Evolutionary conservation across 192 early-diverging fungal genomes (phyloP).

Genomic region (Podila epicladia): DNA sequence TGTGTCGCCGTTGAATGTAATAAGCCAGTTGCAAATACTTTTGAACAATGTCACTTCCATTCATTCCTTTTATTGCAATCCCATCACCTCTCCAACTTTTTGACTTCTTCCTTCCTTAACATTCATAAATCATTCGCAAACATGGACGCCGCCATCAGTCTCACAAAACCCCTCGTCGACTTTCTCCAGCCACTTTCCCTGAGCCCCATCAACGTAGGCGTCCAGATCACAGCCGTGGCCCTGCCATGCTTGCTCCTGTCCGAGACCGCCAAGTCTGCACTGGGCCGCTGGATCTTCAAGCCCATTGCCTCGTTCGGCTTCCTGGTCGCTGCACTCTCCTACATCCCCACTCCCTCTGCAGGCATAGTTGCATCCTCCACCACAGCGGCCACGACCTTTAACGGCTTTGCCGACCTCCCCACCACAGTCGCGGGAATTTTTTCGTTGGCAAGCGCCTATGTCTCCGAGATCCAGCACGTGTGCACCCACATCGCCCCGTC

Average conservation of each 20-base stretch:
- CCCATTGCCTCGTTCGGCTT: slow-evolving; percentile 46
- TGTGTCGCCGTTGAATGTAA: too few species aligned
- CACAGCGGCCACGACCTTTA: slow-evolving; percentile 7
- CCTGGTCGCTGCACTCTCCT: slow-evolving; percentile 33
- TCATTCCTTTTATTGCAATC: too few species aligned
- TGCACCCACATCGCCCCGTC: slow-evolving; percentile 18
- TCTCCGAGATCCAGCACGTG: slow-evolving; percentile 16
- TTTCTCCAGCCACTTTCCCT: slow-evolving; percentile 23
- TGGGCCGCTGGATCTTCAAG: slow-evolving; percentile 40
- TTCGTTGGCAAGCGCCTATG: slow-evolving; percentile 5
- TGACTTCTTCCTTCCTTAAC: not conserved
- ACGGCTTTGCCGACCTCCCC: not conserved
- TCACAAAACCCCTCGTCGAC: slow-evolving; percentile 16
- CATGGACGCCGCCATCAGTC: not conserved
- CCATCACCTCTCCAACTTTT: not conserved
- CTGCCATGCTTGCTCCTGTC: slow-evolving; percentile 34
- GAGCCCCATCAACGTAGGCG: slow-evolving; percentile 29
- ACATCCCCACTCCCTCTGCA: slow-evolving; percentile 10
- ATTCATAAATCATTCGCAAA: not conserved
- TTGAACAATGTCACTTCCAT: too few species aligned
- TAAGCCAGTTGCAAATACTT: too few species aligned
- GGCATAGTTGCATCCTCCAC: slow-evolving; percentile 9
- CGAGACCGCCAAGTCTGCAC: slow-evolving; percentile 12
- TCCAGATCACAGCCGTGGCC: slow-evolving; percentile 43
- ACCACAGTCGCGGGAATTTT: not conserved